A percentile compares a stretch with the other conserved stretches of the same genome.
Evolutionary conservation across 345 rosid species (phyloP).

Genomic region (Isatis tinctoria): DNA sequence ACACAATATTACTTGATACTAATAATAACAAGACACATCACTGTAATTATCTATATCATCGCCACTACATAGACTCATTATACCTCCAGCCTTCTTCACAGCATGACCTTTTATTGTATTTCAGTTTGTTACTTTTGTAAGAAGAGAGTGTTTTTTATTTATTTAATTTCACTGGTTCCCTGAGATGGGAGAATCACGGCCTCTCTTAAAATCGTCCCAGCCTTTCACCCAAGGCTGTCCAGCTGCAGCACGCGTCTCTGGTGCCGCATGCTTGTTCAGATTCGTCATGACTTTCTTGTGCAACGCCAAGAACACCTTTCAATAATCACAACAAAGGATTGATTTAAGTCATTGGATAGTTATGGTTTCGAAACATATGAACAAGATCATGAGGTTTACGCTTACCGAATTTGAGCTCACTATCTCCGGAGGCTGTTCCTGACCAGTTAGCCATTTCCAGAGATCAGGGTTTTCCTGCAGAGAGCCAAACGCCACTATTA

Average conservation of each 20-base stretch:
- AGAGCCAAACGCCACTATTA: background rate
- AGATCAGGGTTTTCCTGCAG: slow-evolving; percentile 91
- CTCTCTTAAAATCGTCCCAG: slow-evolving; percentile 42
- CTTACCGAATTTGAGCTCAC: slow-evolving; percentile 66
- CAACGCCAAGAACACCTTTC: slow-evolving; percentile 67
- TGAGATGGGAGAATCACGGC: slow-evolving; percentile 31
- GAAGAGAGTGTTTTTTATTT: too few relatives aligned
- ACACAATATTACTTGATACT: background rate
- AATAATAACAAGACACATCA: background rate
- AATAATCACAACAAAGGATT: slow-evolving; percentile 7
- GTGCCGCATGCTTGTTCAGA: slow-evolving; percentile 33
- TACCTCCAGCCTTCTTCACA: background rate
- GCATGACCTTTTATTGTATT: too few relatives aligned
- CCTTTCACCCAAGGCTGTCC: slow-evolving; percentile 39
- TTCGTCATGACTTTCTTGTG: slow-evolving; percentile 55
- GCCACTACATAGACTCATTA: background rate
- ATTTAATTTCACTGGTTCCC: slow-evolving; percentile 31
- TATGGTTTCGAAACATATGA: background rate
- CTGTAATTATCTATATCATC: background rate
- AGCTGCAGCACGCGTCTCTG: slow-evolving; percentile 36
- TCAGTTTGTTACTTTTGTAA: background rate
- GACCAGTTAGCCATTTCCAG: slow-evolving; percentile 91
- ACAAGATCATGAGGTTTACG: slow-evolving; percentile 5
- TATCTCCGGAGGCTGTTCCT: slow-evolving; percentile 84
- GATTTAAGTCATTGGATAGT: background rate